Evolutionary conservation across 495 filamentous ascomycete genomes (phyloP).

Genomic region (Pyronema domesticum): DNA sequence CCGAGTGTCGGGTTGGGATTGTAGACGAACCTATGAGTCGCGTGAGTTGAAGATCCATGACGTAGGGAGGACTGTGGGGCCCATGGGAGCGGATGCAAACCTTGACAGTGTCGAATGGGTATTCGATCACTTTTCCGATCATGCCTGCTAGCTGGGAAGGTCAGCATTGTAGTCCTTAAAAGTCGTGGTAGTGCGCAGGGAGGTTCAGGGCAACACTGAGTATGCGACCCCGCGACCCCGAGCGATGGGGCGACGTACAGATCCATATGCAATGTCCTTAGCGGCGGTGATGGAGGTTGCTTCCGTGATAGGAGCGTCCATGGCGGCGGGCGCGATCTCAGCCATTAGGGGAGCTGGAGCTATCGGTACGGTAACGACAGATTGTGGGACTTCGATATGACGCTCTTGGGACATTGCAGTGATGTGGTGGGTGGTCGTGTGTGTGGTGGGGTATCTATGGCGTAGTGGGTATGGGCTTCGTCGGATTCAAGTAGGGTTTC

Average conservation of each 20-base stretch:
- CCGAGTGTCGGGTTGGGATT: slow-evolving; percentile 65
- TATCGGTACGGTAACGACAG: not conserved
- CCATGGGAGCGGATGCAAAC: slow-evolving; percentile 37
- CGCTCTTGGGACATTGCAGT: slow-evolving; percentile 10
- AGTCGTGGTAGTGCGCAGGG: not conserved
- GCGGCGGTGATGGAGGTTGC: slow-evolving; percentile 47
- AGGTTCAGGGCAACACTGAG: not conserved
- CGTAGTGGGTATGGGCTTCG: slow-evolving; percentile 28
- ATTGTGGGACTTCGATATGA: not conserved
- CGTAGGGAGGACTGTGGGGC: not conserved
- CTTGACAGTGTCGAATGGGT: slow-evolving; percentile 97
- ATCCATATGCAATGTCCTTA: slow-evolving; percentile 71
- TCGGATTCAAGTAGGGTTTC: slow-evolving; percentile 15
- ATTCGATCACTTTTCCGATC: slow-evolving; percentile 89
- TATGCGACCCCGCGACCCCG: not conserved
- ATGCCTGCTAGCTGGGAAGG: slow-evolving; percentile 44
- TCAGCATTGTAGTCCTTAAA: not conserved
- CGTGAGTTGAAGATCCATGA: slow-evolving; percentile 1
- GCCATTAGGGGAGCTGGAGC: too few species aligned
- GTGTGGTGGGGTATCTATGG: not conserved
- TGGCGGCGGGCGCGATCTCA: too few species aligned
- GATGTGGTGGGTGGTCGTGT: not conserved
- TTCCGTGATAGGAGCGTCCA: slow-evolving; percentile 10
- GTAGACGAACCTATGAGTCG: slow-evolving; percentile 33
- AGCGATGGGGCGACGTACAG: slow-evolving; percentile 35